Conservation (phyloP, 2,329 filamentous ascomycete genomes). For the Pseudogymnoascus pannorum region DNA sequence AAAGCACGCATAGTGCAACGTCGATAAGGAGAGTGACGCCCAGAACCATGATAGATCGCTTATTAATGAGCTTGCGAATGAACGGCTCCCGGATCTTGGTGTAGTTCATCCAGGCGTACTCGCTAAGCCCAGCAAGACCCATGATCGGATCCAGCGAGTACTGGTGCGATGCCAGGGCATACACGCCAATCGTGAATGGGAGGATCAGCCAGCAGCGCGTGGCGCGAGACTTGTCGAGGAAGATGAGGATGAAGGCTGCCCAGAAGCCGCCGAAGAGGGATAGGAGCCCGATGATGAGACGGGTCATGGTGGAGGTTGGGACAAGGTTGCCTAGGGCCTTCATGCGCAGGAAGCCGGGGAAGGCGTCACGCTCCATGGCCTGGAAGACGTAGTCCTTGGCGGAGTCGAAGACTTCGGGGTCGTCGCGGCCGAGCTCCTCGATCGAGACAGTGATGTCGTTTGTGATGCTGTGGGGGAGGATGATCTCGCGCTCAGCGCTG, state of each 20-base stretch:
- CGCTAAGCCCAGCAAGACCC: constrained; percentile 81
- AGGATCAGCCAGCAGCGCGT: constrained; percentile 82
- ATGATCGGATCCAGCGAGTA: constrained; percentile 91
- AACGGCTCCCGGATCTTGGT: constrained; percentile 83
- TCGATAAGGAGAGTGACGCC: constrained; percentile 68
- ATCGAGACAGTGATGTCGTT: constrained; percentile 80
- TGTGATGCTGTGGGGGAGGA: constrained; percentile 80
- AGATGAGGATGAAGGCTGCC: constrained; percentile 88
- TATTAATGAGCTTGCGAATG: constrained; percentile 75
- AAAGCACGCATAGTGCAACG: constrained; percentile 76
- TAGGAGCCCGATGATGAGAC: constrained; percentile 76
- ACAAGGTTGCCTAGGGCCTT: constrained; percentile 96
- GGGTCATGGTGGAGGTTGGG: constrained; percentile 77
- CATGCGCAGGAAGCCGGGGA: constrained; percentile 88
- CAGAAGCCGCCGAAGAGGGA: constrained; percentile 90
- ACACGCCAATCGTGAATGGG: constrained; percentile 86
- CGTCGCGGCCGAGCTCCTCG: constrained; percentile 84
- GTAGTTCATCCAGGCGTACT: constrained; percentile 94
- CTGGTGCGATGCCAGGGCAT: constrained; percentile 84
- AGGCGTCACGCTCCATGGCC: constrained; percentile 99
- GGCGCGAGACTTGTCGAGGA: constrained; percentile 67
- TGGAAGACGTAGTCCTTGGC: constrained; percentile 99
- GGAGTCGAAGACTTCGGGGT: constrained; percentile 93
- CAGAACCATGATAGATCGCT: constrained; percentile 75
- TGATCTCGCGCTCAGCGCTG: constrained; percentile 94